phyloP scores from a whole-genome alignment of 2,329 filamentous ascomycete genomes.

The Ceratocystis lukuohia region DNA sequence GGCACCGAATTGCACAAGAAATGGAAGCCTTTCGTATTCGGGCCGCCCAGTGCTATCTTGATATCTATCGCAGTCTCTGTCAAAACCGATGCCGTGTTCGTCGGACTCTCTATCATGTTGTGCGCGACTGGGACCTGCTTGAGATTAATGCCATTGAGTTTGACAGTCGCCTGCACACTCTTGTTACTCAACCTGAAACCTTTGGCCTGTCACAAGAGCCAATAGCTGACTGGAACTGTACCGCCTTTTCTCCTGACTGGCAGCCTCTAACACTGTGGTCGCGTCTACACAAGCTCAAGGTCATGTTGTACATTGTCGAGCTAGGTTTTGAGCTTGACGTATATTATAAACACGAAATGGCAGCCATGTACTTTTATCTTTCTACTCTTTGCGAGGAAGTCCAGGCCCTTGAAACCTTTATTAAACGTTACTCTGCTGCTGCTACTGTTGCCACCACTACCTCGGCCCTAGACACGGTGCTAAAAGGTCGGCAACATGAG shows the following conservation, averaged over 20 bases:
- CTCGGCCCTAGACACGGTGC: not conserved
- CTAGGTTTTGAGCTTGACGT: slow-evolving; percentile 89
- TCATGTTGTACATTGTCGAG: slow-evolving; percentile 78
- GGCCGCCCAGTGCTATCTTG: slow-evolving; percentile 59
- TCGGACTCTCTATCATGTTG: slow-evolving; percentile 74
- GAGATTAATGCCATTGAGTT: slow-evolving; percentile 51
- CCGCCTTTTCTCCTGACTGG: slow-evolving; percentile 1
- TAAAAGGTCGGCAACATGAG: slow-evolving; percentile 1
- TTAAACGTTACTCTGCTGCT: not conserved
- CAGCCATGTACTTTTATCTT: slow-evolving; percentile 85
- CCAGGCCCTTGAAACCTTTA: slow-evolving; percentile 19
- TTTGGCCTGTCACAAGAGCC: slow-evolving; percentile 30
- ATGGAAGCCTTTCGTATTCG: slow-evolving; percentile 57
- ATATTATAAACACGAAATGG: slow-evolving; percentile 73
- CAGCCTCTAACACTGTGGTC: slow-evolving; percentile 53
- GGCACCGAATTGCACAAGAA: slow-evolving; percentile 56
- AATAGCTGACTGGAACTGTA: slow-evolving; percentile 40
- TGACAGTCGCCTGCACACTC: slow-evolving; percentile 51
- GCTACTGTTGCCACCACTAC: not conserved
- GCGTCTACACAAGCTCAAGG: slow-evolving; percentile 76
- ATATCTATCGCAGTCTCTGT: slow-evolving; percentile 70
- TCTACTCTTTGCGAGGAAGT: slow-evolving; percentile 29
- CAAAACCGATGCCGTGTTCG: slow-evolving; percentile 83
- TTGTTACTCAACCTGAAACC: slow-evolving; percentile 42
- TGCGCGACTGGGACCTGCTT: slow-evolving; percentile 70